Evolutionary conservation across 805 yeast genomes (phyloP).

Genomic region (Candida palmyrensis): DNA sequence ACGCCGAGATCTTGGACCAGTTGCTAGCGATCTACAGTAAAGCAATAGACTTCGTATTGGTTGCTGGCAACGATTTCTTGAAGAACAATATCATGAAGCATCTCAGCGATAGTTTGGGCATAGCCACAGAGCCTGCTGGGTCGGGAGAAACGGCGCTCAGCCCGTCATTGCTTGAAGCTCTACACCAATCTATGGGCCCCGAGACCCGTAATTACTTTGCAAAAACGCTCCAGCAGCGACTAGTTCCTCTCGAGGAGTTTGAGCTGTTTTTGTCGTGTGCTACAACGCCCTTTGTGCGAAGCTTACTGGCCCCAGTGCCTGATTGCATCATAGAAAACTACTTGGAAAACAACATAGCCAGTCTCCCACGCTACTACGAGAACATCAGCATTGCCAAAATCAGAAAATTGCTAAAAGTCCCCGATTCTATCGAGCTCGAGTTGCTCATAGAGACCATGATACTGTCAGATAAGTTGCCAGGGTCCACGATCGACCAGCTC

Average conservation of each 20-base stretch:
- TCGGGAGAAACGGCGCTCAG: not conserved
- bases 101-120: constrained; percentile 4
- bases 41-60: constrained; percentile 20
- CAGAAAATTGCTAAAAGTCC: constrained; percentile 13
- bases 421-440: constrained; percentile 17
- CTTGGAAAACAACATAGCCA: constrained; percentile 27
- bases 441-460: constrained; percentile 30
- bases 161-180: constrained; percentile 3
- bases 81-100: constrained; percentile 23
- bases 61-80: constrained; percentile 3
- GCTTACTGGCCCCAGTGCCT: constrained; percentile 1
- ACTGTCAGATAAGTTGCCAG: constrained; percentile 21
- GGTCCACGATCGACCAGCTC: constrained; percentile 30
- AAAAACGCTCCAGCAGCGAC: constrained; percentile 7
- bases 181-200: constrained; percentile 1
- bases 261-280: constrained; percentile 8
- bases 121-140: not conserved
- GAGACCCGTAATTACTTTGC: constrained; percentile 7
- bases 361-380: constrained; percentile 24
- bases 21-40: constrained; percentile 8
- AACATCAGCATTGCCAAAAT: constrained; percentile 18
- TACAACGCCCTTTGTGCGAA: constrained; percentile 2
- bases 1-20: not conserved
- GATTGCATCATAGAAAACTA: constrained; percentile 15
- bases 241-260: constrained; percentile 13